A percentile compares a stretch with the other conserved stretches of the same genome.
Conservation (phyloP, 1,284 basidiomycete genomes). For the Peniophora sp. region DNA sequence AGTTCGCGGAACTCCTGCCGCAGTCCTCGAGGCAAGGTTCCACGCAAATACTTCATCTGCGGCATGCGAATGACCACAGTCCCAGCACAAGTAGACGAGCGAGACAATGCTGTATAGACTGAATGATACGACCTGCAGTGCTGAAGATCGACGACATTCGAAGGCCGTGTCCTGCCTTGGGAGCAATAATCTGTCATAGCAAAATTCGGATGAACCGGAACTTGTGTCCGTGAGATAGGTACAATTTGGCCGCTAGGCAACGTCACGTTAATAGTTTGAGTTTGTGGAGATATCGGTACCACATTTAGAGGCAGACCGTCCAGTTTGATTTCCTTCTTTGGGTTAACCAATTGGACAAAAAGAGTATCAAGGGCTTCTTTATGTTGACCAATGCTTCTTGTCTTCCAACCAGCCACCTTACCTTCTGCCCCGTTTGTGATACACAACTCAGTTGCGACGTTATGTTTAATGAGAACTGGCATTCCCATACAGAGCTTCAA, state of each 20-base stretch:
- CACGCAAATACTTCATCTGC: conserved; percentile 14
- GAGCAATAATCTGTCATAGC: conserved; percentile 33
- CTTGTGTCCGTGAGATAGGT: conserved; percentile 21
- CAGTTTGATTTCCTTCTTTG: conserved; percentile 21
- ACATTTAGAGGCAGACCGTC: conserved; percentile 28
- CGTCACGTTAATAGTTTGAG: conserved; percentile 9
- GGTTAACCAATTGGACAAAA: conserved; percentile 26
- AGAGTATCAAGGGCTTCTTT: conserved; percentile 21
- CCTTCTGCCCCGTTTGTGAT: conserved; percentile 35
- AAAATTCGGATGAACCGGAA: conserved; percentile 29
- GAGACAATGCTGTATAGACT: conserved; percentile 28
- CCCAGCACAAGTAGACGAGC: conserved; percentile 19
- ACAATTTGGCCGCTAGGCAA: conserved; percentile 20
- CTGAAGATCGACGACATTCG: conserved; percentile 26
- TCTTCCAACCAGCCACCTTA: conserved; percentile 24
- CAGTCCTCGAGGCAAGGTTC: conserved; percentile 12
- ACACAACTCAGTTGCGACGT: conserved; percentile 28
- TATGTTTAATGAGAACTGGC: conserved; percentile 30
- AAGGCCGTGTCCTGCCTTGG: conserved; percentile 27
- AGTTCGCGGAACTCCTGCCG: conserved; percentile 23
- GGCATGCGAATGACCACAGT: conserved; percentile 27
- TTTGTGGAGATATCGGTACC: conserved; percentile 23
- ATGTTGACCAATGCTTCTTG: conserved; percentile 3
- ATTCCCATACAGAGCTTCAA: conserved; percentile 28
- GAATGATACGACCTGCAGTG: conserved; percentile 21